These are phyloP conservation scores for Musa troglodytarum DNA, from an alignment of 176 grass and related monocot species.

Conservation along the genomic window DNA sequence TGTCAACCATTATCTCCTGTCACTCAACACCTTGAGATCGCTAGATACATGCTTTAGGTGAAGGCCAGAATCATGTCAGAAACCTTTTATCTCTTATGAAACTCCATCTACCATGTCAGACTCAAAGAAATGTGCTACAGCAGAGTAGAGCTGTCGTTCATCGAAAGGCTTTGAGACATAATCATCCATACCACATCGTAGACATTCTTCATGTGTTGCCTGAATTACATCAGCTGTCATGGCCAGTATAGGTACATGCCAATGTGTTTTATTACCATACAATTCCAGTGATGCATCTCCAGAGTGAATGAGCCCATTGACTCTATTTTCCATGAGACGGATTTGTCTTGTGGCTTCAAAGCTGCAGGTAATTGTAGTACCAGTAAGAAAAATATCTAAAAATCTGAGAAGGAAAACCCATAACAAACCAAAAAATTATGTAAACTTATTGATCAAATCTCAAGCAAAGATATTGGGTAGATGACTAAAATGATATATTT, in stretches of 20 bases:
- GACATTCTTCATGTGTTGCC: constrained; percentile 59
- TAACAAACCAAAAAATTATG: background rate
- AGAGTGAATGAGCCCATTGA: constrained; percentile 34
- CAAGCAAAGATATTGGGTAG: background rate
- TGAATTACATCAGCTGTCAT: constrained; percentile 88
- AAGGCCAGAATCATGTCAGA: background rate
- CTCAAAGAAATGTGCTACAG: constrained; percentile 56
- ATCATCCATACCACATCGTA: constrained; percentile 62
- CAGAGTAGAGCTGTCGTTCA: constrained; percentile 57
- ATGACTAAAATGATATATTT: no score
- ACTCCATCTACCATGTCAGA: constrained; percentile 21
- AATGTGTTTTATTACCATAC: constrained; percentile 26
- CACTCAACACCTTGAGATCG: background rate
- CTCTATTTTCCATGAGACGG: constrained; percentile 28
- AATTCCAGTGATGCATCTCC: constrained; percentile 20
- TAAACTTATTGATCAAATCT: background rate
- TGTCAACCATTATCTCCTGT: background rate
- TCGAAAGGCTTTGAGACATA: constrained; percentile 84
- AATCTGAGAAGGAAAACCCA: background rate
- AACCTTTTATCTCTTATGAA: background rate
- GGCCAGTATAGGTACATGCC: constrained; percentile 69
- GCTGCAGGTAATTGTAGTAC: background rate
- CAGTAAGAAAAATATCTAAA: background rate
- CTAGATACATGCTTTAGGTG: background rate
- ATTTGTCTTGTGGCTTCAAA: background rate